These are phyloP conservation scores for Dendrobium catenatum DNA, from an alignment of 106 monocot genomes.

Conservation along the genomic window DNA sequence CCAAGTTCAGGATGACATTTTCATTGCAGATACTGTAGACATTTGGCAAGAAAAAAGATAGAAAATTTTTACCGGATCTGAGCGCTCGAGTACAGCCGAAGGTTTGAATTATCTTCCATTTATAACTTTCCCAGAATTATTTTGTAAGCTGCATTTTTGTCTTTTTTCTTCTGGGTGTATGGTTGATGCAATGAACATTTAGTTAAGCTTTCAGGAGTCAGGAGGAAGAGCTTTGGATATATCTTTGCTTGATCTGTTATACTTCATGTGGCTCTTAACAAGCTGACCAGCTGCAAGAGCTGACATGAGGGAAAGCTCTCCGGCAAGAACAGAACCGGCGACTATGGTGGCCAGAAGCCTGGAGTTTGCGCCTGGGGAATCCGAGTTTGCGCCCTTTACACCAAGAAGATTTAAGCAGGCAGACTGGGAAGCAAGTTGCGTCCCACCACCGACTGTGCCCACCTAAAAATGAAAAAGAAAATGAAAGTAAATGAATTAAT, in stretches of 20 bases:
- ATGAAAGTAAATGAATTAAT: background rate
- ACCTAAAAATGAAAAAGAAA: constrained; percentile 24
- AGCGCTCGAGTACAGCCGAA: too few species aligned
- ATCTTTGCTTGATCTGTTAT: constrained; percentile 71
- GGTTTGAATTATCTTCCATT: too few species aligned
- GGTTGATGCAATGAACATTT: background rate
- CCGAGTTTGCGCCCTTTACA: constrained; percentile 55
- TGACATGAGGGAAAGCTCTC: constrained; percentile 83
- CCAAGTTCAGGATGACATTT: too few species aligned
- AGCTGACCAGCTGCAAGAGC: constrained; percentile 84
- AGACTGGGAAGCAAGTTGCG: constrained; percentile 65
- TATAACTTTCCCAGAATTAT: too few species aligned
- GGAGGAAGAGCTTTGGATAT: constrained; percentile 25
- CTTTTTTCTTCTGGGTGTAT: too few species aligned
- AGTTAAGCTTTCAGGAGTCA: background rate
- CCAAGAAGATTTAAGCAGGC: constrained; percentile 71
- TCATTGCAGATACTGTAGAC: too few species aligned
- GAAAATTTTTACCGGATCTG: too few species aligned
- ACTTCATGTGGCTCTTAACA: constrained; percentile 82
- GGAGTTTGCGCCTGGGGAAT: constrained; percentile 59
- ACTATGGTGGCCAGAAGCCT: constrained; percentile 60
- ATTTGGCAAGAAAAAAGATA: too few species aligned
- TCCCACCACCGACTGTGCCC: constrained; percentile 81
- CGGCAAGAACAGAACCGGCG: constrained; percentile 66
- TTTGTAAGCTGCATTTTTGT: too few species aligned